Evolutionary conservation across 2,329 filamentous ascomycete species (phyloP).

Genomic region (Exophiala oligosperma): DNA sequence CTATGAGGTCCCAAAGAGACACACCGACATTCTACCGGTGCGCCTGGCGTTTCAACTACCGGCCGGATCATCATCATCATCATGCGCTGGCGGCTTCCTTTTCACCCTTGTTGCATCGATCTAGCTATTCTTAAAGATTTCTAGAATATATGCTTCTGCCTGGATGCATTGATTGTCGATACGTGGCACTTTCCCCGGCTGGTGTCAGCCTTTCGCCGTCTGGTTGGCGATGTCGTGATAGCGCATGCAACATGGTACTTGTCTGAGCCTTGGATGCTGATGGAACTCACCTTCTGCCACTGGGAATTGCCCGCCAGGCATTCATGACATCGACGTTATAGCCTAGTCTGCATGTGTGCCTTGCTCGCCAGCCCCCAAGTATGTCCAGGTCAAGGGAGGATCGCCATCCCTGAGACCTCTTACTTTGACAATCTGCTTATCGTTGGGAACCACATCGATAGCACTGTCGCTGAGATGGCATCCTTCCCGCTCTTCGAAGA

Average conservation of each 20-base stretch:
- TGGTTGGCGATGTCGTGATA: background rate
- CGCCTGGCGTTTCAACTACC: background rate
- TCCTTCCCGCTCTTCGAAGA: slow-evolving; percentile 59
- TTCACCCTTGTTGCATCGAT: background rate
- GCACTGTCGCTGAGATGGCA: slow-evolving; percentile 57
- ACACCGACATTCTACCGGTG: background rate
- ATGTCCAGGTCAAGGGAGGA: slow-evolving; percentile 29
- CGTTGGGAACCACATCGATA: slow-evolving; percentile 59
- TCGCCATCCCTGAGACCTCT: slow-evolving; percentile 29
- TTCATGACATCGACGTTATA: too few species aligned
- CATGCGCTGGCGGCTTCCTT: too few species aligned
- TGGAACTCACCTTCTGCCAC: background rate
- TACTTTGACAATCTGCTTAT: slow-evolving; percentile 47
- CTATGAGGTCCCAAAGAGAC: too few species aligned
- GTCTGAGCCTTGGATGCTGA: background rate
- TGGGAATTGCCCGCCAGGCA: too few species aligned
- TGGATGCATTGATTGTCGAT: background rate
- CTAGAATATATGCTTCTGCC: background rate
- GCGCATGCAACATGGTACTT: background rate
- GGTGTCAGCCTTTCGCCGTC: background rate
- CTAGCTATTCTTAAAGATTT: background rate
- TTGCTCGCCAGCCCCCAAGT: slow-evolving; percentile 30
- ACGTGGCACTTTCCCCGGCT: background rate
- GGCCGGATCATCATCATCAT: too few species aligned
- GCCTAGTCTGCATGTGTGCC: too few species aligned